Evolutionary conservation across 139 green algal genomes (phyloP), one percentile per base, ranked within the genome.

Genomic region (Picochlorum sp.): DNA sequence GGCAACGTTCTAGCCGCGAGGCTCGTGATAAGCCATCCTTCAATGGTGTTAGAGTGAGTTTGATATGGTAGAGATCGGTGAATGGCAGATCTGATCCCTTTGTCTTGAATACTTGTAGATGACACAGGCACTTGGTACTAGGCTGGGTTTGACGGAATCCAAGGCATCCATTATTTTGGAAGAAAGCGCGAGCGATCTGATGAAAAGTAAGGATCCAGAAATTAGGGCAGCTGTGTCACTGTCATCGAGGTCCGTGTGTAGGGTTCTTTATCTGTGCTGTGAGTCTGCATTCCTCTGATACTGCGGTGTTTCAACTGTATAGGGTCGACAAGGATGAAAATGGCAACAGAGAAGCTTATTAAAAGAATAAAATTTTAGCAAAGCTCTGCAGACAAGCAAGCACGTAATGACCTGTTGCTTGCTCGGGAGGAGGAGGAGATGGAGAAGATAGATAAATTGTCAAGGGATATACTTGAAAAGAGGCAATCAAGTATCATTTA

Each of bases 381-480:
- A 16, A 2, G 56, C 63, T 7, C 64, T 85, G 23, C 26, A 75
- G 52, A 20, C 37, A 16, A 82, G 73, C 49, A 41, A 41, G 18
- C 60, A 65, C 4, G 68, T 82, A 77, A 77, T 11, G 58, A 58
- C 37, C 51, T 84, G 73, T 67, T 85, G 51, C 70, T 85, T 4
- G 77, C 76, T 57, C 26, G 45, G 3, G 79, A 85, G 44, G 70
- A 70, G 8, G 66, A 74, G 30, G 79, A 86, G 58, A 18, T 81
- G n/a, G 37, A 30, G 18, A 20, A 55, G 44, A 66, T 85, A 8
- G n/a, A 68, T 15, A 14, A 67, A 41, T 54, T 75, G 28, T 74
- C 77, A 13, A 64, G 73, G 5, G 68, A 79, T 37, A 70, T 85
- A 3, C 3, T 85, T 6, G 9, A 75, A 21, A 55, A 65, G 70